A percentile compares a stretch with the other conserved stretches of the same genome.
These are phyloP conservation scores for Naumovozyma baii DNA, from an alignment of 805 yeast species.

Conservation along the genomic window DNA sequence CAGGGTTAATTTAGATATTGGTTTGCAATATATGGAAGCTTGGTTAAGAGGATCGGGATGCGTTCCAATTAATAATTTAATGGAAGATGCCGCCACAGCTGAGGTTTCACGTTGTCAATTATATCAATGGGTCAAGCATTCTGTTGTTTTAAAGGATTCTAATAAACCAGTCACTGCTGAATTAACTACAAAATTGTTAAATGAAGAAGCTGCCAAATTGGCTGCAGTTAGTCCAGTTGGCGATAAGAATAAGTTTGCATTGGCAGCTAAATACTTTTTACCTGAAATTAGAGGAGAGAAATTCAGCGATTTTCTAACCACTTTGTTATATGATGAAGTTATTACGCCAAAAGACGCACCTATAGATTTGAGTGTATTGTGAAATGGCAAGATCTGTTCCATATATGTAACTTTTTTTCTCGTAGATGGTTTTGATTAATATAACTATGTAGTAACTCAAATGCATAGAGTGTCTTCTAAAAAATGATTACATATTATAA, in stretches of 20 bases:
- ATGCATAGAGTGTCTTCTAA: no score
- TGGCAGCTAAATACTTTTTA: constrained; percentile 61
- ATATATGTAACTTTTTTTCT: no score
- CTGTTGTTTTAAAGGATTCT: constrained; percentile 47
- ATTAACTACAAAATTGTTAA: constrained; percentile 46
- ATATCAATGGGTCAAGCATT: constrained; percentile 77
- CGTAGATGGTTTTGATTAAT: no score
- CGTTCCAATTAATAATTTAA: constrained; percentile 73
- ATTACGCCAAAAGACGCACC: constrained; percentile 13
- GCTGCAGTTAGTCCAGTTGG: constrained; percentile 34
- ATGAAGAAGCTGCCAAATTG: constrained; percentile 51
- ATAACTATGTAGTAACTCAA: no score
- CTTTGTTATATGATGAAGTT: constrained; percentile 60
- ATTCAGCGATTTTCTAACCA: constrained; percentile 70
- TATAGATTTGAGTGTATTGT: background rate
- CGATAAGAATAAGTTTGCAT: constrained; percentile 50
- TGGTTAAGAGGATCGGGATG: constrained; percentile 81
- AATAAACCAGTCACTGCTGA: constrained; percentile 51
- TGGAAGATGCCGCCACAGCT: constrained; percentile 89
- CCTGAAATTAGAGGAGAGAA: constrained; percentile 65
- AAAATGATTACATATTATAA: no score
- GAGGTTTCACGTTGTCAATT: constrained; percentile 77
- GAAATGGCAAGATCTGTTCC: no score
- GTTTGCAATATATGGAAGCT: constrained; percentile 73
- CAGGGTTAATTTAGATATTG: constrained; percentile 61